Conservation (phyloP, 2,329 filamentous ascomycete genomes). For the Trichoderma breve region DNA sequence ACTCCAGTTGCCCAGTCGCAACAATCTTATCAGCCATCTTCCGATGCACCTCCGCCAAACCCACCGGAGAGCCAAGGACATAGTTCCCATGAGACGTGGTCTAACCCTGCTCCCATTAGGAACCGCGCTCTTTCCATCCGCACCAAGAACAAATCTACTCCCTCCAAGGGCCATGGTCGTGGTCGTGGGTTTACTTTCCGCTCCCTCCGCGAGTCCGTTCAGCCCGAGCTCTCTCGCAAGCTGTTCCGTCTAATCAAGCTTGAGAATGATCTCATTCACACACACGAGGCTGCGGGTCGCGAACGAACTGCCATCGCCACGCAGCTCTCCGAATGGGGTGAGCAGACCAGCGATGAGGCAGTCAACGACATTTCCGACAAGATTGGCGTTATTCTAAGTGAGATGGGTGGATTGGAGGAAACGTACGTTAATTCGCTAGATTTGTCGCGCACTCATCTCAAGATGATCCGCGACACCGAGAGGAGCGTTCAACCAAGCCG, state of each 20-base stretch:
- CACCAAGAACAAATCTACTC: conserved; percentile 46
- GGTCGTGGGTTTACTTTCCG: conserved; percentile 71
- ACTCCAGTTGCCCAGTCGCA: neutral
- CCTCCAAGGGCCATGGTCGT: neutral
- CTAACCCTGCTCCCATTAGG: conserved; percentile 46
- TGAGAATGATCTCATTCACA: conserved; percentile 81
- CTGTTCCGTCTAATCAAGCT: conserved; percentile 93
- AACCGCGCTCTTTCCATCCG: conserved; percentile 73
- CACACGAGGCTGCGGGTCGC: conserved; percentile 79
- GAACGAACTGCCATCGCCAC: conserved; percentile 82
- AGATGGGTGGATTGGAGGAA: conserved; percentile 94
- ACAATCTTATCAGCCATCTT: conserved; percentile 27
- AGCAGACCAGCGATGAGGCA: conserved; percentile 82
- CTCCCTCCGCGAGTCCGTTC: conserved; percentile 78
- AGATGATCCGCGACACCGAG: conserved; percentile 93
- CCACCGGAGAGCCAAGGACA: conserved; percentile 21
- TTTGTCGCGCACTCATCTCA: conserved; percentile 77
- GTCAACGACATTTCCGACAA: conserved; percentile 93
- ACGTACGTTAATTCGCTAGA: conserved; percentile 82
- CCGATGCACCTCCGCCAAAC: conserved; percentile 30
- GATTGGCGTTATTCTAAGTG: conserved; percentile 84
- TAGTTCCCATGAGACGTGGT: conserved; percentile 20
- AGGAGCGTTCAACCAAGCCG: conserved; percentile 90
- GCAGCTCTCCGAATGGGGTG: conserved; percentile 95
- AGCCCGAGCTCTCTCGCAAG: conserved; percentile 85